phyloP scores from a whole-genome alignment of 768 basidiomycete genomes.

The Lactifluus echinatus region DNA sequence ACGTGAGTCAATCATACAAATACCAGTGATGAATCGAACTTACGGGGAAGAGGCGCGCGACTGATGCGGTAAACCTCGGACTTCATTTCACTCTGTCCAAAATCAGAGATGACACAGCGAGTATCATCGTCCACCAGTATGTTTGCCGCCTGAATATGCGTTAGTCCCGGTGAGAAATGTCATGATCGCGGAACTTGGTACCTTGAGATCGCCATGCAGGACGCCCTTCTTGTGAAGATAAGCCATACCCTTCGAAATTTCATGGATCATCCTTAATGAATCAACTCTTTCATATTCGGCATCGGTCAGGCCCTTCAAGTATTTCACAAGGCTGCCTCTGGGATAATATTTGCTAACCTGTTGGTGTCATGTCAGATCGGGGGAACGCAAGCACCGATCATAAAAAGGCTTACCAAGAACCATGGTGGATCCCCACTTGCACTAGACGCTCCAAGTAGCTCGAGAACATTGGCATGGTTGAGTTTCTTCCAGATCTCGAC shows the following conservation, averaged over 20 bases:
- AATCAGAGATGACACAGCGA: constrained; percentile 70
- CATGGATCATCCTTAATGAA: constrained; percentile 52
- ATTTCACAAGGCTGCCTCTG: constrained; percentile 55
- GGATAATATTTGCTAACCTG: constrained; percentile 61
- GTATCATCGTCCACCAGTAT: constrained; percentile 62
- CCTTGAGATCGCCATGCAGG: constrained; percentile 78
- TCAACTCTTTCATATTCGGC: constrained; percentile 33
- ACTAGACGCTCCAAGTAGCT: constrained; percentile 71
- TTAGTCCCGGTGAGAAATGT: background rate
- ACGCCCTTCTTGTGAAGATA: constrained; percentile 65
- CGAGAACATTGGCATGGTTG: constrained; percentile 59
- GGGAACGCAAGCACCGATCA: constrained; percentile 14
- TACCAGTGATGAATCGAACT: constrained; percentile 15
- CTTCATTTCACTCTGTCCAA: constrained; percentile 77
- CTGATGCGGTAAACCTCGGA: constrained; percentile 57
- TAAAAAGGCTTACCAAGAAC: constrained; percentile 39
- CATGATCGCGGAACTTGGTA: constrained; percentile 23
- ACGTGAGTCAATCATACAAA: background rate
- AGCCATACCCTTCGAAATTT: constrained; percentile 75
- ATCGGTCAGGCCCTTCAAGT: constrained; percentile 33
- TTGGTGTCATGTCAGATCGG: background rate
- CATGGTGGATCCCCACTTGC: constrained; percentile 60
- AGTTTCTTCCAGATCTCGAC: constrained; percentile 66
- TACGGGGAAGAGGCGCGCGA: constrained; percentile 32
- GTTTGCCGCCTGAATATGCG: constrained; percentile 49